Base-by-base conservation (phyloP, 371 early-diverging fungal species). In the Batrachochytrium dendrobatidis region DNA sequence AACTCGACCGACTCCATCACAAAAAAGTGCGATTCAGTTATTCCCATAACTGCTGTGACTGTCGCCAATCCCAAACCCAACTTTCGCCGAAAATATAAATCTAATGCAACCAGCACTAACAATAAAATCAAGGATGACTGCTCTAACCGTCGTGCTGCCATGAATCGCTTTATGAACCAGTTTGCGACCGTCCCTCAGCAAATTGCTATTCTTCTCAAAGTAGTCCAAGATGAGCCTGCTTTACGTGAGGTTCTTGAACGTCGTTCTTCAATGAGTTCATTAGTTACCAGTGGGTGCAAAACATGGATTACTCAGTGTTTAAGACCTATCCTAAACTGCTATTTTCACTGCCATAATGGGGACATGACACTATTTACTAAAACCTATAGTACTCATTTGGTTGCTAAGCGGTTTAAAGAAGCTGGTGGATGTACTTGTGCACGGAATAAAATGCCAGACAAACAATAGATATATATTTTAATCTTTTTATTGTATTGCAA, bases 331-430 rank as follows among this genome's bases (percentile, higher is more conserved):
- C 49, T 48, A 25, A 18, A 18, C 24, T 48, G 49, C 49, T 48
- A 12, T 29, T 24, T 12, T 8, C 22, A 7, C 8, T 48, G 49
- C 49, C 49, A 48, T 18, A 29, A 29, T 18, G 49, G 49, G 12
- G 49, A 48, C 24, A 48, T 48, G 49, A 7, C 6, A 18, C 49
- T 22, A 29, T 48, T 48, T 48, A 18, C 29, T 22, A 18, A 6
- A 6, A 48, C 49, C 25, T 48, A 48, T 18, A 22, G 25, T 22
- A 48, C 12, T 7, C 49, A 29, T 48, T 18, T 48, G 49, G 24
- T 48, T 18, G 49, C 49, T 6, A 48, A 48, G 49, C 49, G 49
- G 8, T 48, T 48, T 29, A 48, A 48, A 29, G 49, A 48, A 29
- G 49, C 49, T 18, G 12, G 49, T 29, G 49, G 49, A 18, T 48